phyloP scores from a whole-genome alignment of 495 filamentous ascomycete genomes.

The Halenospora varia region DNA sequence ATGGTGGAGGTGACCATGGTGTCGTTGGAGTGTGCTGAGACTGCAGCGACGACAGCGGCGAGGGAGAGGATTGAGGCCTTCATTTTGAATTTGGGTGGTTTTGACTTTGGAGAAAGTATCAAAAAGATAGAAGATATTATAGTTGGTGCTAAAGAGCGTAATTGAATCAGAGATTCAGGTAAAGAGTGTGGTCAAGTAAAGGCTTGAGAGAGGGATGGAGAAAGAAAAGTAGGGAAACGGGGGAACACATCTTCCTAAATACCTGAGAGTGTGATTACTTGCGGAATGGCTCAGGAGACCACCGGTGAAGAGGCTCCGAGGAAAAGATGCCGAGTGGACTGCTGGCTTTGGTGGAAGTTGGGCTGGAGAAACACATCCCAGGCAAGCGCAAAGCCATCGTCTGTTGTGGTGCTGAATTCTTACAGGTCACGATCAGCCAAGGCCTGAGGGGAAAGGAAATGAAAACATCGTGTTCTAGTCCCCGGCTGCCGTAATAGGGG shows the following conservation, averaged over 20 bases:
- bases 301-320: neutral
- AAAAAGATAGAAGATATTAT: conserved; percentile 1
- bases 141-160: conserved; percentile 18
- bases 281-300: neutral
- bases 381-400: neutral
- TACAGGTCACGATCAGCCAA: neutral
- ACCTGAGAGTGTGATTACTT: neutral
- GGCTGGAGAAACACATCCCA: too few relatives aligned
- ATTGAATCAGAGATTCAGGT: conserved; percentile 23
- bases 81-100: conserved; percentile 13
- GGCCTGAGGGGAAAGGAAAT: neutral
- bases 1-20: conserved; percentile 41
- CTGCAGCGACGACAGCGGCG: conserved; percentile 23
- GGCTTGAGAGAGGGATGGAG: conserved; percentile 13
- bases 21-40: conserved; percentile 14
- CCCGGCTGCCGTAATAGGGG: neutral
- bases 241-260: neutral
- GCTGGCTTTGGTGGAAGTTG: too few relatives aligned
- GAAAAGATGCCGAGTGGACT: neutral
- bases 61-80: conserved; percentile 27
- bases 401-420: neutral
- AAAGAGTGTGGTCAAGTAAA: conserved; percentile 20
- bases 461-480: neutral
- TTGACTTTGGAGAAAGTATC: neutral
- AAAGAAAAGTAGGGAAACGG: neutral